Evolutionary conservation across 768 basidiomycete genomes (phyloP), one percentile per base, ranked within the genome.

Genomic region (Stropharia rugosoannulata): DNA sequence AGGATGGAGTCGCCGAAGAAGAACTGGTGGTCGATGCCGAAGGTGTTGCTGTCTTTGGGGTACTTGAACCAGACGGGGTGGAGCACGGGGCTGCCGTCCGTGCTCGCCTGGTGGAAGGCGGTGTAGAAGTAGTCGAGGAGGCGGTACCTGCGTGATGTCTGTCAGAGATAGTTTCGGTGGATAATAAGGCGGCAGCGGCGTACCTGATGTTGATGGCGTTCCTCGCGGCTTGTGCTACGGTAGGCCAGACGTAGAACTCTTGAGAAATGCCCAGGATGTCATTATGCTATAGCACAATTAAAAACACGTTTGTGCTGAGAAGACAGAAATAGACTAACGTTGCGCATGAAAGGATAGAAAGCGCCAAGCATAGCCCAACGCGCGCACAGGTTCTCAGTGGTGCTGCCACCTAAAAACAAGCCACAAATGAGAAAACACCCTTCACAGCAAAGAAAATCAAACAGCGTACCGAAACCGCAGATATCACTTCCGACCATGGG

Each of bases 401-500:
- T 84, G 63, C 89, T 76, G 0, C 70, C 80, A 32, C 71, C 84
- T 84, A 12, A 51, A 27, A 32, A n/a, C 29, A 32, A 32, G 58
- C 37, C 22, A 27, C n/a, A 29, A 25, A 12, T 13, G 19, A 27
- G 13, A 29, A 36, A n/a, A 6, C 6, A 27, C 27, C 35, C 22
- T 52, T 15, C 11, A 18, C 29, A 22, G 18, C 45, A 7, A 39
- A 22, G 22, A 5, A 5, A 16, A 15, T 18, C 45, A 37, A 19
- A 29, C 10, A 64, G 29, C 80, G 13, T 59, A 82, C 82, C 78
- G 66, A 79, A 87, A 2, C 85, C 87, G 62, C 85, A 89, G 54
- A 87, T 84, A 68, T 93, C 90, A 46, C 81, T 80, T 2, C 89
- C 89, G 35, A 89, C 82, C 87, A 91, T 87, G 0, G 89, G 89